A percentile compares a stretch with the other conserved stretches of the same genome.
Conservation (phyloP, 805 yeast species). For the Saccharomycopsis fibuligera region DNA sequence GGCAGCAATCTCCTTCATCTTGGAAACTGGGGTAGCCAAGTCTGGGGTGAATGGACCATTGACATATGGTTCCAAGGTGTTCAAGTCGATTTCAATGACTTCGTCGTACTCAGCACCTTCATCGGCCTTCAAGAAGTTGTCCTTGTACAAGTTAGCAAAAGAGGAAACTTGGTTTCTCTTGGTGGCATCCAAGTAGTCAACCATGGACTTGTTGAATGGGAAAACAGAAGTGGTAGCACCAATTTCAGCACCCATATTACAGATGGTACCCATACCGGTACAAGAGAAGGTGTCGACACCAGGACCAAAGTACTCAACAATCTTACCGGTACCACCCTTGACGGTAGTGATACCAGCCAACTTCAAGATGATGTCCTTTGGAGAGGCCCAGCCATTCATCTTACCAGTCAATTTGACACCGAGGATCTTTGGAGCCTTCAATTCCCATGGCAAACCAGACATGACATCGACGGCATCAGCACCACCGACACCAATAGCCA, state of each 20-base stretch:
- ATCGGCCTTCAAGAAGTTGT: conserved; percentile 71
- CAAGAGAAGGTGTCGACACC: conserved; percentile 86
- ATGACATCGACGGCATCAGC: conserved; percentile 99
- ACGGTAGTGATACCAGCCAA: conserved; percentile 92
- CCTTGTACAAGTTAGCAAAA: conserved; percentile 60
- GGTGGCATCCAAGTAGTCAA: conserved; percentile 75
- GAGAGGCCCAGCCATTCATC: conserved; percentile 91
- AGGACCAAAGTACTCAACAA: conserved; percentile 94
- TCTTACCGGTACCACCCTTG: conserved; percentile 96
- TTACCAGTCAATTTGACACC: conserved; percentile 92
- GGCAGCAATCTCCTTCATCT: conserved; percentile 65
- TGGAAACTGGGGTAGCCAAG: conserved; percentile 85
- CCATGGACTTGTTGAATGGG: conserved; percentile 77
- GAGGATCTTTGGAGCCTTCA: conserved; percentile 90
- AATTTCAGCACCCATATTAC: conserved; percentile 99
- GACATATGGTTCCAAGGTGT: conserved; percentile 85
- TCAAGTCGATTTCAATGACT: conserved; percentile 82
- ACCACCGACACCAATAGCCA: conserved; percentile 99
- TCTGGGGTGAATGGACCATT: conserved; percentile 99
- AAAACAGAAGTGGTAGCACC: conserved; percentile 98
- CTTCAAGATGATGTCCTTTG: conserved; percentile 91
- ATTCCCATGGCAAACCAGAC: conserved; percentile 97
- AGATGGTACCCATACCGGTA: conserved; percentile 99
- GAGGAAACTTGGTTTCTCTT: conserved; percentile 78
- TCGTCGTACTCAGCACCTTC: conserved; percentile 86